Evolutionary conservation across 768 basidiomycete genomes (phyloP), one percentile per base, ranked within the genome.

Genomic region (Arthromyces matolae): DNA sequence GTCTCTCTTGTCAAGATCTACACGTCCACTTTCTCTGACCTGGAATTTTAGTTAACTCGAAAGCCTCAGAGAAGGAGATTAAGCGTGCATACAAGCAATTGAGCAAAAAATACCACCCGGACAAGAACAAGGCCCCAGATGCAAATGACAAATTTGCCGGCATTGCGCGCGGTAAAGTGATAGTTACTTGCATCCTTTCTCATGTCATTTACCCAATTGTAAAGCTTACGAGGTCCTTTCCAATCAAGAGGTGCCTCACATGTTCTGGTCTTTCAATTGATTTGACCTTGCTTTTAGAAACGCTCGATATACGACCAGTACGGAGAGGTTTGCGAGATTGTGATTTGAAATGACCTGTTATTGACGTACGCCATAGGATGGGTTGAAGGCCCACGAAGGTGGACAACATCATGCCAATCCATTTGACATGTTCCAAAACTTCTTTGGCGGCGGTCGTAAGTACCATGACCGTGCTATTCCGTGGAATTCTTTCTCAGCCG

Each of bases 141-240:
- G 89, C 93, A 10, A 86, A 93, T 60, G 80, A 80, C 46, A 86
- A 77, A 62, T 98, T 98, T 64, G 90, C 96, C 18, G 85, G 95
- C 53, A 86, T 96, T 60, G 87, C 93, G 16, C 82, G 86, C 59
- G 93, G 93, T 93, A 59, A 24, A 19, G 19, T 19, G 27, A 38
- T 27, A 35, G 20, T 35, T 39, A 16, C 40, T 9, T 34, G 24
- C 23, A 13, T 25, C n/a, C n/a, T n/a, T n/a, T n/a, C 22, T 27
- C 31, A 16, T 39, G n/a, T 27, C 42, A 44, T 37, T 12, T 23
- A 43, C 18, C 24, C 45, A 18, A 22, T 32, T 25, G 18, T 50
- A 12, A 53, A 85, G 96, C 95, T 7, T 99, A 97, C 57, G 94
- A 98, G 66, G 80, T 95, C n/a, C 76, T 99, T 23, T 93, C 93